Base-by-base conservation (phyloP, 805 yeast genomes). In the Nakazawaea ernobii region DNA sequence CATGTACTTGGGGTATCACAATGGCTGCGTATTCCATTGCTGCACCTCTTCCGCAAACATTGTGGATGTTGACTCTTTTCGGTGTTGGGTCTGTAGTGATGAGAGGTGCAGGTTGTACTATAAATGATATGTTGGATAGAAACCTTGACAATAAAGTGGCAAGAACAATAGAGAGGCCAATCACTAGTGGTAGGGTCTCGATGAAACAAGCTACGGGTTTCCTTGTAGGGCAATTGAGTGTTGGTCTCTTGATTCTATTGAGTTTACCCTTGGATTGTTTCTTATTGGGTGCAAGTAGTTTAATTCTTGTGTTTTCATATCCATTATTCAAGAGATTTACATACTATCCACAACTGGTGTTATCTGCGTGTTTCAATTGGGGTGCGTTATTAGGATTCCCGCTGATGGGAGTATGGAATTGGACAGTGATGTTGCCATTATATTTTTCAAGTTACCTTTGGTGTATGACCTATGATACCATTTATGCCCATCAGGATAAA, bases 81-180 rank as follows among this genome's bases (percentile, higher is more conserved):
- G 82, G 92, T 4, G 70, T 84, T 4, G 99, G 99, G 11, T 78
- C 97, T 0, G 58, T 91, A 35, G 73, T 92, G 14, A 94, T 95
- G 96, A 77, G 99, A 63, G 97, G 98, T 27, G 97, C 97, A 1
- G 99, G 99, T 0, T 94, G 99, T 63, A 91, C 96, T 0, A 83
- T 94, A 47, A 94, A 94, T 62, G 99, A 94, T 65, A 71, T 92
- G 39, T 71, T 84, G 61, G 99, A 94, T 61, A 71, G 89, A 45
- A 74, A 92, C 50, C 70, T 91, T 42, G 99, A 94, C 59, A 73
- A 76, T 53, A 77, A 89, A 63, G 99, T 94, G 3, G 84, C 85
- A 8, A 76, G 99, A 53, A 92, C 98, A 2, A 77, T 82, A 43
- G 88, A 83, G 59, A 73, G 99, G 58, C 99, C 99, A n/a, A 74